Evolutionary conservation across 192 early-diverging fungal genomes (phyloP).

Genomic region (Neocallimastix lanati): DNA sequence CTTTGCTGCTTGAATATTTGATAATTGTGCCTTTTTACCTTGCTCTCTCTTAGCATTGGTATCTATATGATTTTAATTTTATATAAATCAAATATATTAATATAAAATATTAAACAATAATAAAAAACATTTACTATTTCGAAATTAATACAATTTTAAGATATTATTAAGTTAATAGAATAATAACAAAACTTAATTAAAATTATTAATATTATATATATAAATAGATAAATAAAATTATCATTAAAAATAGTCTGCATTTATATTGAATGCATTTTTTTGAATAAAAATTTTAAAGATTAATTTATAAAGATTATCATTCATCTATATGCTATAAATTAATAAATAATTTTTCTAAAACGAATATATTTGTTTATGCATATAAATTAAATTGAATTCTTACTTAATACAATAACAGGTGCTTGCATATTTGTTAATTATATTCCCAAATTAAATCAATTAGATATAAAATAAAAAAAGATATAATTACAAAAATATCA

Average conservation of each 20-base stretch:
- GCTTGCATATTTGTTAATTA: conserved; percentile 40
- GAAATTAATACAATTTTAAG: too few relatives aligned
- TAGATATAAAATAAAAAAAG: background rate
- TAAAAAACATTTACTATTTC: conserved; percentile 5
- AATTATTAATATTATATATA: too few relatives aligned
- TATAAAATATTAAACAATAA: background rate
- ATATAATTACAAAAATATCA: too few relatives aligned
- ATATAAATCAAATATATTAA: background rate
- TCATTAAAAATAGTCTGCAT: too few relatives aligned
- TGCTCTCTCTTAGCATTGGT: conserved; percentile 83
- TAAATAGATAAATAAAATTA: too few relatives aligned
- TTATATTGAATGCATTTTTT: too few relatives aligned
- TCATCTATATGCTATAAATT: background rate
- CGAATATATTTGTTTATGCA: background rate
- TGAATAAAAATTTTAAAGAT: too few relatives aligned
- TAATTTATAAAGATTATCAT: too few relatives aligned
- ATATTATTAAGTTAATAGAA: too few relatives aligned
- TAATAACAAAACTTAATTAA: too few relatives aligned
- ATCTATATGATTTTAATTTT: conserved; percentile 16
- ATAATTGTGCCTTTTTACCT: conserved; percentile 90
- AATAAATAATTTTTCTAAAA: background rate
- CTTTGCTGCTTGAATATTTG: conserved; percentile 96
- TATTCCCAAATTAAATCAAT: background rate
- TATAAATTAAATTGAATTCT: conserved; percentile 6
- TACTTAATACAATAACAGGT: conserved; percentile 77